Percentiles rank a stretch among this genome's conserved stretches.
phyloP scores from a whole-genome alignment of 768 basidiomycete species.

The Lactarius sp. region DNA sequence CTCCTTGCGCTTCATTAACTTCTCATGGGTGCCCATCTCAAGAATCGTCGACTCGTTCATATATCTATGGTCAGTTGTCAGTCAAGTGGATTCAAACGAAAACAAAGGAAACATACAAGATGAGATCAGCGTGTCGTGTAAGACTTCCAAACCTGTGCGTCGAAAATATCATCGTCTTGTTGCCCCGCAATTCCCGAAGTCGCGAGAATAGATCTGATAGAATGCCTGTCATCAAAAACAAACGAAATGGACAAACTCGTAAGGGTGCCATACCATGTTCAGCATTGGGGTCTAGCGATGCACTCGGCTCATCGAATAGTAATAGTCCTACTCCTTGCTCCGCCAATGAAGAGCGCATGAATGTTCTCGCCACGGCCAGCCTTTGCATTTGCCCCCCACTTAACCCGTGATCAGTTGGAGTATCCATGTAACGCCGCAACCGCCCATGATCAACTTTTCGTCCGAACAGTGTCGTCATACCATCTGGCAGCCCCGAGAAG shows the following conservation, averaged over 20 bases:
- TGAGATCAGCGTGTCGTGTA: conserved; percentile 47
- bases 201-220: conserved; percentile 61
- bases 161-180: conserved; percentile 81
- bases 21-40: conserved; percentile 65
- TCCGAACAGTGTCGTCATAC: conserved; percentile 60
- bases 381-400: conserved; percentile 77
- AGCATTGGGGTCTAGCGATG: conserved; percentile 67
- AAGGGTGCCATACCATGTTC: conserved; percentile 50
- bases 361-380: conserved; percentile 68
- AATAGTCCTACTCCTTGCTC: conserved; percentile 53
- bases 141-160: conserved; percentile 67
- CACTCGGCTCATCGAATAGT: conserved; percentile 70
- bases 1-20: conserved; percentile 49
- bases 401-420: conserved; percentile 29
- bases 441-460: conserved; percentile 37
- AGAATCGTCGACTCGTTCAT: conserved; percentile 58
- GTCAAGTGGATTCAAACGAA: not conserved
- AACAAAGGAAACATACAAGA: conserved; percentile 11
- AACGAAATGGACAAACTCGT: not conserved
- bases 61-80: conserved; percentile 41
- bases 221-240: not conserved
- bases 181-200: conserved; percentile 59
- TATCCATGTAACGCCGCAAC: conserved; percentile 1
- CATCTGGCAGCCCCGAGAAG: conserved; percentile 61
- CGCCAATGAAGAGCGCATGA: conserved; percentile 55